Evolutionary conservation across 1,139 yeast genomes (phyloP).

Genomic region (Saccharomyces hybrid): DNA sequence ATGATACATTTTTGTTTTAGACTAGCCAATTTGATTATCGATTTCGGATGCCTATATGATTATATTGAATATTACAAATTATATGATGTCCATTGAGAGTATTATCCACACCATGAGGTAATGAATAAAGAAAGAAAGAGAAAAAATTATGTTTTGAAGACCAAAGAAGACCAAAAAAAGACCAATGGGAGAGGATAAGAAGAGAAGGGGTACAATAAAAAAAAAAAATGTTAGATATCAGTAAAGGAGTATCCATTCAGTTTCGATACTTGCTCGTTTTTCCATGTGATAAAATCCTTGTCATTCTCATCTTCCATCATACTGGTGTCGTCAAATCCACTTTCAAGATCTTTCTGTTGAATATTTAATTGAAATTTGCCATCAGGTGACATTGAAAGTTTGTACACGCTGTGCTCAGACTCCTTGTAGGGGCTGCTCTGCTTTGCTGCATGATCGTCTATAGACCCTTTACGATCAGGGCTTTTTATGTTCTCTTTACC

Average conservation of each 20-base stretch:
- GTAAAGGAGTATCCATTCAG: constrained; percentile 10
- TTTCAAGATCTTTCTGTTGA: constrained; percentile 10
- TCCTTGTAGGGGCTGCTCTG: constrained; percentile 24
- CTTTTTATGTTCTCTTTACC: background rate
- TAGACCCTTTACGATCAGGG: background rate
- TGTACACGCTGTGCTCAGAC: constrained; percentile 25
- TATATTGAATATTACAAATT: background rate
- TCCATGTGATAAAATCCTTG: constrained; percentile 24
- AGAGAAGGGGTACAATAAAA: too few species aligned
- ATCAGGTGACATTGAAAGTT: constrained; percentile 26
- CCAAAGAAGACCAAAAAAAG: background rate
- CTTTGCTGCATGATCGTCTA: background rate
- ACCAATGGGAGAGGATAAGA: background rate
- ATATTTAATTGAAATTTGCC: constrained; percentile 25
- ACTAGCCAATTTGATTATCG: background rate
- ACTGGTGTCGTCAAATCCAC: constrained; percentile 23
- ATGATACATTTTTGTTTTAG: background rate
- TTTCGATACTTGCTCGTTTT: constrained; percentile 23
- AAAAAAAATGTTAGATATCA: background rate
- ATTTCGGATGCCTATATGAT: background rate
- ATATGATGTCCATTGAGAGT: background rate
- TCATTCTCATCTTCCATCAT: constrained; percentile 27
- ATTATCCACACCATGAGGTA: background rate
- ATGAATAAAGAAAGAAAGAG: background rate
- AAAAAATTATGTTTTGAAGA: background rate